Percentiles rank a stretch among this genome's conserved stretches.
Conservation (phyloP, 2,329 filamentous ascomycete species). For the Aspergillus sp. region DNA sequence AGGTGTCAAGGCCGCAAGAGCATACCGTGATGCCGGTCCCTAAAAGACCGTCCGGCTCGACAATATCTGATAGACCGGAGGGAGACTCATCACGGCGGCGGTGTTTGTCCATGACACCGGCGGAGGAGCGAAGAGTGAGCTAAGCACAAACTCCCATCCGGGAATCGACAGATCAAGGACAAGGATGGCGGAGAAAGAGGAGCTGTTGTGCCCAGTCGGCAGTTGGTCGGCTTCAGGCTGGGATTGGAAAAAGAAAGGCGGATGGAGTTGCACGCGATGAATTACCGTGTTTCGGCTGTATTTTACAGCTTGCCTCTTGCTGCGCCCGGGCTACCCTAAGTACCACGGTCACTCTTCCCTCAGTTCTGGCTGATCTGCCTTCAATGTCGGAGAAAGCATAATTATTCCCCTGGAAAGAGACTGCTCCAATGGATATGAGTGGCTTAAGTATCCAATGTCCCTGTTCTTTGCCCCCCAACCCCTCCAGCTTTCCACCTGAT, state of each 20-base stretch:
- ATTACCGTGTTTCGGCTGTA: conserved; percentile 35
- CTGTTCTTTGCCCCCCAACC: background rate
- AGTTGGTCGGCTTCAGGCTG: conserved; percentile 10
- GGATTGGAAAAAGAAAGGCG: conserved; percentile 14
- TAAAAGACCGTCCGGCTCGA: conserved; percentile 48
- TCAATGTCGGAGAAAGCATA: background rate
- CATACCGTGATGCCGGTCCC: conserved; percentile 52
- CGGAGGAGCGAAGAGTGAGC: conserved; percentile 22
- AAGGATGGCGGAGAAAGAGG: conserved; percentile 12
- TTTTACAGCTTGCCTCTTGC: conserved; percentile 22
- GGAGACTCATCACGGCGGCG: conserved; percentile 51
- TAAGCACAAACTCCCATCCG: conserved; percentile 32
- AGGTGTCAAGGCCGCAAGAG: conserved; percentile 10
- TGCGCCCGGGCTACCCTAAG: background rate
- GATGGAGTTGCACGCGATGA: conserved; percentile 30
- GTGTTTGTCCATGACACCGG: conserved; percentile 46
- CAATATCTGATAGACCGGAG: conserved; percentile 44
- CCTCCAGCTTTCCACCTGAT: background rate
- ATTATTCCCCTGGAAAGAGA: background rate
- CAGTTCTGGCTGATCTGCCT: background rate
- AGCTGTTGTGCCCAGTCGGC: conserved; percentile 2
- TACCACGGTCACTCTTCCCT: background rate
- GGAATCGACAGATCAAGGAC: conserved; percentile 6
- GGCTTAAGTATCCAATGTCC: background rate
- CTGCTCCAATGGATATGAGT: background rate